Conservation (phyloP, 345 rosid genomes). For the Hypericum androsaemum region DNA sequence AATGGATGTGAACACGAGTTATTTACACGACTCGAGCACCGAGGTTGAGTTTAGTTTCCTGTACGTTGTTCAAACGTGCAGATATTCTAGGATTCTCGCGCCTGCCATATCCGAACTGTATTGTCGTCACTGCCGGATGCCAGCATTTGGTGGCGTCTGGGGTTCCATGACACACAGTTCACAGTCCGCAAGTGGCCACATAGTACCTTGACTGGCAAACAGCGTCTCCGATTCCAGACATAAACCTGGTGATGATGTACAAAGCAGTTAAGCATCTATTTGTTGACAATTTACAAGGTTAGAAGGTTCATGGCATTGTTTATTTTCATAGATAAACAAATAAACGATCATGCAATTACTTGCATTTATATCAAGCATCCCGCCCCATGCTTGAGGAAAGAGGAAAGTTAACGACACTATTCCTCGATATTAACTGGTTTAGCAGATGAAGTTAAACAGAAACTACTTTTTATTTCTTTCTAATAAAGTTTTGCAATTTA, state of each 20-base stretch:
- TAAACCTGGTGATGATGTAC: constrained; percentile 43
- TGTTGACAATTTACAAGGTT: background rate
- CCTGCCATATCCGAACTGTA: constrained; percentile 74
- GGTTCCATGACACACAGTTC: constrained; percentile 89
- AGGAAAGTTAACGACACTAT: too few relatives aligned
- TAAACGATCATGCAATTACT: too few relatives aligned
- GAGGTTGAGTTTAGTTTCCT: too few relatives aligned
- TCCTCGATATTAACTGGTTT: background rate
- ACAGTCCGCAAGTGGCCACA: constrained; percentile 74
- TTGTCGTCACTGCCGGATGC: constrained; percentile 84
- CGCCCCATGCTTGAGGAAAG: too few relatives aligned
- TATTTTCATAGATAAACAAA: background rate
- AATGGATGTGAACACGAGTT: too few relatives aligned
- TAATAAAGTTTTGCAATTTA: background rate
- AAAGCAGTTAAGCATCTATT: constrained; percentile 4
- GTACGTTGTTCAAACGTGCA: too few relatives aligned
- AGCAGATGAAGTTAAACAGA: too few relatives aligned
- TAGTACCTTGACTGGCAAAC: constrained; percentile 56
- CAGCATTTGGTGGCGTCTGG: constrained; percentile 56
- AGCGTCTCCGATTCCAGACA: constrained; percentile 52
- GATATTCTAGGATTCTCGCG: constrained; percentile 22
- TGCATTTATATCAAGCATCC: background rate
- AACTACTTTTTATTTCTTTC: background rate
- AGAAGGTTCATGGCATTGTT: background rate
- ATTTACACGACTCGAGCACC: too few relatives aligned